Conservation (phyloP, 345 rosid species). For the Eucalyptus albens region DNA sequence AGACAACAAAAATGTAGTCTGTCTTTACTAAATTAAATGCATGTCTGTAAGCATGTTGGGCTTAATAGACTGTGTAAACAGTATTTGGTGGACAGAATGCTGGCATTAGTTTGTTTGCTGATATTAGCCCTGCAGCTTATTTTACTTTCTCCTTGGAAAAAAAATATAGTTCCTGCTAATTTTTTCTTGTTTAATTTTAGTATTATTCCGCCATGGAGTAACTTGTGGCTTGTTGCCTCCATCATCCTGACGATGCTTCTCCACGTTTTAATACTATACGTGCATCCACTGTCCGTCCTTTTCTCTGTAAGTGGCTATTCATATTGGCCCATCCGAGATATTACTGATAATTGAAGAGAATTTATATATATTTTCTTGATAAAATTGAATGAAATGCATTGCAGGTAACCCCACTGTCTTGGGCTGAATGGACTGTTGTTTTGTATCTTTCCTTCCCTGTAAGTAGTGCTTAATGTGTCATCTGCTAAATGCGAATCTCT, state of each 20-base stretch:
- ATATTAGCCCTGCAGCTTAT: background rate
- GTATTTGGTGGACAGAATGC: background rate
- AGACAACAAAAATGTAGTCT: background rate
- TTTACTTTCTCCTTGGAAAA: background rate
- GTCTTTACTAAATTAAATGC: background rate
- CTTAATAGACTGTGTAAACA: background rate
- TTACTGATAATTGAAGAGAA: background rate
- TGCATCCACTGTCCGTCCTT: conserved; percentile 76
- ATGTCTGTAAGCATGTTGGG: background rate
- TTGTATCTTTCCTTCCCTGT: conserved; percentile 96
- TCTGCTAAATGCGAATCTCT: background rate
- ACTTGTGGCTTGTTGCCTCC: conserved; percentile 93
- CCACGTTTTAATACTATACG: conserved; percentile 73
- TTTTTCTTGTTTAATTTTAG: conserved; percentile 19
- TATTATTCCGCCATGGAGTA: conserved; percentile 96
- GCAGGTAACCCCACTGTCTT: conserved; percentile 93
- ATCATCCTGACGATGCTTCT: conserved; percentile 86
- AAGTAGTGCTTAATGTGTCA: background rate
- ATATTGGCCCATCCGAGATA: background rate
- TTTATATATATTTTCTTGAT: background rate
- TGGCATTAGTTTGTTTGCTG: background rate
- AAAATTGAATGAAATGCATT: conserved; percentile 1
- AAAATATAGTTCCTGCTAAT: background rate
- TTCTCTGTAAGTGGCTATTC: conserved; percentile 71
- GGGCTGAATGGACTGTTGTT: conserved; percentile 82